phyloP scores from a whole-genome alignment of 345 rosid species.

The Gossypium arboreum region DNA sequence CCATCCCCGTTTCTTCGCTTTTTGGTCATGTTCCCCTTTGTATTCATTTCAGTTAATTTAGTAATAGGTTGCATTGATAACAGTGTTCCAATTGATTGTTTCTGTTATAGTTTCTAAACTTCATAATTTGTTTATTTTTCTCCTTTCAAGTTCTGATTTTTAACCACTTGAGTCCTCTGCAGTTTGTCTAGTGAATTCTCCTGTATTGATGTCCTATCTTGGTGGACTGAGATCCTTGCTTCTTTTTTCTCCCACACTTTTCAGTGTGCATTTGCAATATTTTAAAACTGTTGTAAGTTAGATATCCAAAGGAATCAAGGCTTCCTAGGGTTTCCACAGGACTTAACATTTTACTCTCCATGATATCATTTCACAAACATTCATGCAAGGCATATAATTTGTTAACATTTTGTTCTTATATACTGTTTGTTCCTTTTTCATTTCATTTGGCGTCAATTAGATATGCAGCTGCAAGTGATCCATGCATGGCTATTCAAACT shows the following conservation, averaged over 20 bases:
- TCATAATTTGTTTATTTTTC: conserved; percentile 3
- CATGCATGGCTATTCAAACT: conserved; percentile 63
- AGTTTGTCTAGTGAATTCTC: neutral
- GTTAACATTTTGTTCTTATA: conserved; percentile 13
- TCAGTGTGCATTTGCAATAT: neutral
- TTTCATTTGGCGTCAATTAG: conserved; percentile 31
- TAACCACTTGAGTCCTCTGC: neutral
- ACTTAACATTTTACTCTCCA: neutral
- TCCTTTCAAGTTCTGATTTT: neutral
- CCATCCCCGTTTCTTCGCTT: too few relatives aligned
- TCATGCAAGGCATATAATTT: neutral
- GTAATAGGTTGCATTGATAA: neutral
- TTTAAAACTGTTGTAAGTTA: neutral
- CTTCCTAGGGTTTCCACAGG: neutral
- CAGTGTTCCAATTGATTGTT: neutral
- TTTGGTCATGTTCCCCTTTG: too few relatives aligned
- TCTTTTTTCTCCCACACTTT: neutral
- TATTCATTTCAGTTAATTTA: neutral
- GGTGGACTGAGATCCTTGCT: neutral
- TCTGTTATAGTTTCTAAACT: neutral
- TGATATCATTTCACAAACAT: neutral
- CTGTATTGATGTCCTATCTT: neutral
- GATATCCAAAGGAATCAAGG: neutral
- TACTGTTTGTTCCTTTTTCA: neutral
- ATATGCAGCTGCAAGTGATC: conserved; percentile 74